Conservation (phyloP, 2,329 filamentous ascomycete genomes). For the Arthroderma sp. region DNA sequence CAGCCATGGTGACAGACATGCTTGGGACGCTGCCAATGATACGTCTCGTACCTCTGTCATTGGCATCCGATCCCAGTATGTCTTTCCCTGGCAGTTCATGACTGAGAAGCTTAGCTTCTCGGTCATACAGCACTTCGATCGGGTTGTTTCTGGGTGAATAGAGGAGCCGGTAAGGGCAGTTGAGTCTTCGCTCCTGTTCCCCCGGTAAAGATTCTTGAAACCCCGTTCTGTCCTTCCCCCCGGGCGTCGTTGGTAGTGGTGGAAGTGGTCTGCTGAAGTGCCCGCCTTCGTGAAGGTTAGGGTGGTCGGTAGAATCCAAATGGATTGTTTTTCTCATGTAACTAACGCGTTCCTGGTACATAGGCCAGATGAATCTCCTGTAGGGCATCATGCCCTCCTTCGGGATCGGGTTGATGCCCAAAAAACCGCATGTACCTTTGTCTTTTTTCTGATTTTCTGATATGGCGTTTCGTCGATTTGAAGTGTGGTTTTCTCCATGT, state of each 20-base stretch:
- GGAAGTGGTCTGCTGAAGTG: not conserved
- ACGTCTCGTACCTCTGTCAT: conserved; percentile 5
- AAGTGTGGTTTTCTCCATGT: not conserved
- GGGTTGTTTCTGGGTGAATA: conserved; percentile 13
- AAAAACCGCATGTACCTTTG: not conserved
- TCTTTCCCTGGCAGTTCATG: conserved; percentile 8
- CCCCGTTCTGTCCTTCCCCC: not conserved
- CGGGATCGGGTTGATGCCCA: conserved; percentile 5
- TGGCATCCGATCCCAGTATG: conserved; percentile 4
- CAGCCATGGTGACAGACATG: not conserved
- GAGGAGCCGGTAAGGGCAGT: not conserved
- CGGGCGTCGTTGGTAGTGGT: not conserved
- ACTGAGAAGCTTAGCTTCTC: conserved; percentile 8
- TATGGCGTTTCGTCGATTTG: not conserved
- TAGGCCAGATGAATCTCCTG: not conserved
- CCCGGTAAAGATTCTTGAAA: not conserved
- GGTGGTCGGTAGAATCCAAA: not conserved
- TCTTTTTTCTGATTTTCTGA: not conserved
- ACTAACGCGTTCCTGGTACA: not conserved
- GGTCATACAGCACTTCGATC: conserved; percentile 12
- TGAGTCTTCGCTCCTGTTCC: not conserved
- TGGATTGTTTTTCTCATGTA: too few species aligned
- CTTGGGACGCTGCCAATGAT: conserved; percentile 15
- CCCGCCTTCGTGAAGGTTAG: not conserved
- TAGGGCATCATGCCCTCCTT: conserved; percentile 6